Evolutionary conservation across 2,329 filamentous ascomycete species (phyloP), one percentile per base, ranked within the genome.

Genomic region (Chaetothyriales sp.): DNA sequence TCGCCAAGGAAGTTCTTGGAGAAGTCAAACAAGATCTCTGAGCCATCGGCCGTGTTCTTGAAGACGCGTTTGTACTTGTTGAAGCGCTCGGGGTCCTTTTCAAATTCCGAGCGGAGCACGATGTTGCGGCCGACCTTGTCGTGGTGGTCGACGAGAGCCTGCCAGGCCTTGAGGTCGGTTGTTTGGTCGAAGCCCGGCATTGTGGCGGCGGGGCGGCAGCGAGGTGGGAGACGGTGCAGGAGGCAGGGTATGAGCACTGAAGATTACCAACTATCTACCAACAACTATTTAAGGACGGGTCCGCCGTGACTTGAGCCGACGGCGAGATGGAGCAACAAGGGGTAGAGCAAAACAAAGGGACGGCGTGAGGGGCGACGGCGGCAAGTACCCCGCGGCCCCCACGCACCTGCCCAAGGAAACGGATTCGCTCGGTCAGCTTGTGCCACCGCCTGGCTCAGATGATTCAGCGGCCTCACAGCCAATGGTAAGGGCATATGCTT

Each of bases 1-100:
- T 95, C 86, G 56, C 85, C 92, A 64, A 97, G 70, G 71, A 98
- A 89, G 80, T 98, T 98, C 82, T 98, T 98, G 76, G 85, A 92
- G 74, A 95, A 98, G 72, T 98, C 92, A 71, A 97, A 98, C 58
- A 98, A 80, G 64, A 94, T 92, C 60, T 95, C 88, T 61, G 81
- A 83, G 64, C 77, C 78, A 65, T 94, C 86, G 61, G 85, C 83
- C 50, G 78, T 69, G 70, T 87, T 89, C 63, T 78, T 74, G 71
- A 97, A 95, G 65, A 80, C 87, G 68, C 83, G 86, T 67, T 82
- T 86, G 75, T 95, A 89, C 73, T 92, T 94, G 65, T 83, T 72
- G 76, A 95, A 97, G 58, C 92, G 88, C 66, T 85, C 69, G 48
- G 89, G 82, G 68, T 98, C 89, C 62, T 87, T 82, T 64, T 86